Evolutionary conservation across 306 rosid genomes (phyloP).

Genomic region (Quercus robur): DNA sequence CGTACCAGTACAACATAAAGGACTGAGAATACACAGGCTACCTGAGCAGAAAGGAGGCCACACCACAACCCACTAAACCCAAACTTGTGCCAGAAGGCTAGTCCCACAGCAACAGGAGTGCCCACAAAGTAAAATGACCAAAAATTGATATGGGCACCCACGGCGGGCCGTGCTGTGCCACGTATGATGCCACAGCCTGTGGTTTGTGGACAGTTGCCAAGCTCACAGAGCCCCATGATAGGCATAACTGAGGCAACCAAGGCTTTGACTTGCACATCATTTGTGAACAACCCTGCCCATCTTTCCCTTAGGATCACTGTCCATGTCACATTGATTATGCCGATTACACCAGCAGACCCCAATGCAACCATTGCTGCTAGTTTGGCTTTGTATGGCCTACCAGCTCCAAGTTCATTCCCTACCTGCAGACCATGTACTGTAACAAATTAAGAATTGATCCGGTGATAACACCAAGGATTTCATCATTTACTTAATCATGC

Average conservation of each 20-base stretch:
- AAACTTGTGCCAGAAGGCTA: conserved; percentile 66
- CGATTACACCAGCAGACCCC: conserved; percentile 76
- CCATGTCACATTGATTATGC: conserved; percentile 84
- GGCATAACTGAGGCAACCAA: conserved; percentile 85
- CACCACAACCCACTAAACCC: conserved; percentile 93
- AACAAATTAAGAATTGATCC: not conserved
- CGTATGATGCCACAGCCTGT: conserved; percentile 86
- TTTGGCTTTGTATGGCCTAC: conserved; percentile 85
- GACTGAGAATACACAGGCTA: conserved; percentile 72
- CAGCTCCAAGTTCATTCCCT: conserved; percentile 94
- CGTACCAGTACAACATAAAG: conserved; percentile 52
- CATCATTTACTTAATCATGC: no score
- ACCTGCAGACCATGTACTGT: conserved; percentile 42
- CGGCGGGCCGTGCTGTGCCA: conserved; percentile 71
- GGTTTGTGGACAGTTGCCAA: conserved; percentile 90
- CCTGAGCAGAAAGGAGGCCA: conserved; percentile 83
- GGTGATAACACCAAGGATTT: no score
- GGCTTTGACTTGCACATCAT: conserved; percentile 47
- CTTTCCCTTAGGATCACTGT: conserved; percentile 56
- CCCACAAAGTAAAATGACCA: conserved; percentile 80
- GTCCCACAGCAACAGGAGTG: conserved; percentile 76
- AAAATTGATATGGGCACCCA: conserved; percentile 68
- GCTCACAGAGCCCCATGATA: conserved; percentile 83
- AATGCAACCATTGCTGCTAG: conserved; percentile 88
- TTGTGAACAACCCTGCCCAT: conserved; percentile 86